Base-by-base conservation (phyloP, 768 basidiomycete species). In the Tricholoma flavovirens region DNA sequence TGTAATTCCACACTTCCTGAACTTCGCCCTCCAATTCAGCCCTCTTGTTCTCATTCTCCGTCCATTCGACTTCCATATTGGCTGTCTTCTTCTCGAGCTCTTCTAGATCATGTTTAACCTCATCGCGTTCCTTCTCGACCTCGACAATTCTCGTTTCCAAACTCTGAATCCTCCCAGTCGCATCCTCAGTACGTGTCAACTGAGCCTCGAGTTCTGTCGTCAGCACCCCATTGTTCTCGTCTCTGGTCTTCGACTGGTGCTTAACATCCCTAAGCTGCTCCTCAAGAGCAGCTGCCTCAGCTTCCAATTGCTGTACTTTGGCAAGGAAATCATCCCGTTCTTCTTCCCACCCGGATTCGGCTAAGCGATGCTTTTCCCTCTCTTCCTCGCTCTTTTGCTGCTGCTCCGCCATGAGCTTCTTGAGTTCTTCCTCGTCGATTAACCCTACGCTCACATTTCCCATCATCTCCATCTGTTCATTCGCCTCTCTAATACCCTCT, bases 131-230 rank as follows among this genome's bases (percentile, higher is more conserved):
- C 4, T 60, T 60, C 60, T 78, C 71, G 33, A 76, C 58, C 42
- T 65, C 68, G 6, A 62, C 58, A 58, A 69, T 70, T 55, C 74
- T 73, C 53, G 66, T 71, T 64, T 68, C 67, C 33, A 82, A 66
- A 29, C 66, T 66, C 32, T 73, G 65, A 8, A 80, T 71, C 61
- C 71, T 73, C 60, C 84, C 83, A n/a, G 73, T 70, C 12, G 73
- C 68, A 56, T 73, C 72, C 69, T 88, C 86, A 7, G 86, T 83
- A 55, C 82, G 73, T 32, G 75, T 72, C 87, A 87, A 89, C 68
- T 89, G 87, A 9, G 83, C 81, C 62, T 89, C 84, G 30, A 89
- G 66, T 68, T 91, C 87, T 0, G 67, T 65, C 65, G 84, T 84
- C 59, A 88, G 68, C 21, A 80, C 71, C 6, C 55, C 66, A 43